Evolutionary conservation across 2,329 filamentous ascomycete species (phyloP).

Genomic region (Colletotrichum sp.): DNA sequence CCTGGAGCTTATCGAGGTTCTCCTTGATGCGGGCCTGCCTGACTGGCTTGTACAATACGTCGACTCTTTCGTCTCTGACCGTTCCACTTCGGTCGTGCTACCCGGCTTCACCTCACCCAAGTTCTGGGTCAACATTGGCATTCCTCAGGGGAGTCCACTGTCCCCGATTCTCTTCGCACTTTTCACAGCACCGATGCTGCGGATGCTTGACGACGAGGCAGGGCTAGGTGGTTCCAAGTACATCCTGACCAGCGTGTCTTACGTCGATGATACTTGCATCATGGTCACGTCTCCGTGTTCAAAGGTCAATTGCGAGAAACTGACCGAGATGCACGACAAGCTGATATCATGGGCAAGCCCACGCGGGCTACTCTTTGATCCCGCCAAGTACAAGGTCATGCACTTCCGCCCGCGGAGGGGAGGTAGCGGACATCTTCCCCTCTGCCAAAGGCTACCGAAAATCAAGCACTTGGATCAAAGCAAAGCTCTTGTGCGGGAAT

Average conservation of each 20-base stretch:
- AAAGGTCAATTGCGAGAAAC: neutral
- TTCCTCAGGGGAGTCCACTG: neutral
- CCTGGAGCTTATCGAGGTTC: neutral
- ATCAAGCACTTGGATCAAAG: neutral
- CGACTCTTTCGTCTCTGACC: neutral
- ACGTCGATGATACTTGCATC: conserved; percentile 3
- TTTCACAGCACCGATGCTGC: neutral
- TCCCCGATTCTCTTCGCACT: neutral
- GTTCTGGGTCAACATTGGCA: neutral
- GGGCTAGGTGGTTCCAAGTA: neutral
- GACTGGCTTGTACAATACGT: neutral
- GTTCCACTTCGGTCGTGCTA: neutral
- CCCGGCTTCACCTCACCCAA: neutral
- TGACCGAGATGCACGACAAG: neutral
- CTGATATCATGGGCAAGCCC: neutral
- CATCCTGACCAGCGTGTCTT: neutral
- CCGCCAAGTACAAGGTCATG: neutral
- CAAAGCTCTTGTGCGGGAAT: neutral
- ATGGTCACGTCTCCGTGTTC: neutral
- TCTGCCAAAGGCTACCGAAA: neutral
- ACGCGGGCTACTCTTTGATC: neutral
- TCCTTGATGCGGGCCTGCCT: neutral
- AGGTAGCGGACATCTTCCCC: neutral
- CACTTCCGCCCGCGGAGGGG: neutral
- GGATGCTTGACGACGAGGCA: neutral